phyloP scores from a whole-genome alignment of 306 rosid genomes.

The Corylus americana region DNA sequence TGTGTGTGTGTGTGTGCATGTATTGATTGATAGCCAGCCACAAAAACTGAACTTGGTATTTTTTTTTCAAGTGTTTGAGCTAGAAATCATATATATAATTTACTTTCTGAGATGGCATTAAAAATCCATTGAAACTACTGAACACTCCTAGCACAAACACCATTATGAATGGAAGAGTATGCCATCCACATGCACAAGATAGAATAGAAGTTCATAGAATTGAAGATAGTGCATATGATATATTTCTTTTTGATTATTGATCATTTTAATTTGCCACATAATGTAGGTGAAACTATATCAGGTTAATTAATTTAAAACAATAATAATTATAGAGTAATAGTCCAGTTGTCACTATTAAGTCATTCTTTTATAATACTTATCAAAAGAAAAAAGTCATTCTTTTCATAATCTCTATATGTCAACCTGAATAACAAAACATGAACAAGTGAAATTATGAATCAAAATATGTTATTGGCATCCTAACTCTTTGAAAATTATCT shows the following conservation, averaged over 20 bases:
- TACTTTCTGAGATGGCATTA: neutral
- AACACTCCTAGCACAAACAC: neutral
- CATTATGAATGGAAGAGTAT: neutral
- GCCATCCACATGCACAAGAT: neutral
- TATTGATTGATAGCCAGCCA: neutral
- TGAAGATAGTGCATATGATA: neutral
- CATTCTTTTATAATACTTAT: neutral
- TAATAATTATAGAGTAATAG: neutral
- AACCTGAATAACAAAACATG: conserved; percentile 18
- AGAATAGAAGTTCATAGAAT: neutral
- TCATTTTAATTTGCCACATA: neutral
- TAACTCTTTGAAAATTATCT: conserved; percentile 18
- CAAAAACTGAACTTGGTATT: neutral
- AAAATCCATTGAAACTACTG: neutral
- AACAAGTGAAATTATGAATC: conserved; percentile 3
- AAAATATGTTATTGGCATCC: conserved; percentile 1
- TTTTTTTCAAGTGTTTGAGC: neutral
- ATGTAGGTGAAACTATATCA: neutral
- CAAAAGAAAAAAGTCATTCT: neutral
- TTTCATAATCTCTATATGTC: conserved; percentile 4
- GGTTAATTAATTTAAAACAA: neutral
- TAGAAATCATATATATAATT: neutral
- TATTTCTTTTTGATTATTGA: neutral
- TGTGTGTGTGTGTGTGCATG: neutral
- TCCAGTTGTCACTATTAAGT: neutral